Conservation (phyloP, 108 stramenopile species). For the Cyclotella cryptica region DNA sequence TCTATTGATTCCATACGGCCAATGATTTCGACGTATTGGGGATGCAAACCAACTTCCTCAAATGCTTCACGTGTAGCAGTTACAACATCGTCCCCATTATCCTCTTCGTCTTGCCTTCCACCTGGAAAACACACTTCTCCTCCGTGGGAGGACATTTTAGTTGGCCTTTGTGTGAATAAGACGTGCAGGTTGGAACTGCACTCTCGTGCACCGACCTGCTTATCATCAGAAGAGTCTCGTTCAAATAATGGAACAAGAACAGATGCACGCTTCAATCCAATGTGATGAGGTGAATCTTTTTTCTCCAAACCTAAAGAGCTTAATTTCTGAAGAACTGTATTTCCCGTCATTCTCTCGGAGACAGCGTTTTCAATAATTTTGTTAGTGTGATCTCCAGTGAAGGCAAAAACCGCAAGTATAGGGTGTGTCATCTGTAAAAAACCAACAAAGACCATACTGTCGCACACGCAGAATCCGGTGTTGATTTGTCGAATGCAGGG, state of each 20-base stretch:
- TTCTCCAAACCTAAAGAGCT: constrained; percentile 29
- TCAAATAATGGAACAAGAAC: constrained; percentile 56
- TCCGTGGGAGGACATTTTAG: constrained; percentile 59
- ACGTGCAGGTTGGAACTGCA: constrained; percentile 41
- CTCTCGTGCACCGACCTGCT: not conserved
- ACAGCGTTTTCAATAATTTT: not conserved
- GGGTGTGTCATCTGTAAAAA: not conserved
- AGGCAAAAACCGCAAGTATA: not conserved
- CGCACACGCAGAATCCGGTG: no score
- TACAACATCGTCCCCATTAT: constrained; percentile 57
- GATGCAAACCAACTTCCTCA: constrained; percentile 77
- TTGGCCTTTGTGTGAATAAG: constrained; percentile 66
- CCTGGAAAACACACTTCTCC: constrained; percentile 84
- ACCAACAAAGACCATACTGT: not conserved
- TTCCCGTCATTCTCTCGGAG: not conserved
- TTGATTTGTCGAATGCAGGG: no score
- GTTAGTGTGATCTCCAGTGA: not conserved
- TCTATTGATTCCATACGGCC: constrained; percentile 58
- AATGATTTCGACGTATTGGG: constrained; percentile 36
- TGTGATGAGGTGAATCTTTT: constrained; percentile 38
- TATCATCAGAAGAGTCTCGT: not conserved
- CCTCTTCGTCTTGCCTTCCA: constrained; percentile 67
- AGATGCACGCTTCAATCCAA: constrained; percentile 31
- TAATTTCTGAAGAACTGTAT: constrained; percentile 4
- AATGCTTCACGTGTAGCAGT: constrained; percentile 72